Percentiles rank a stretch among this genome's conserved stretches.
These are phyloP conservation scores for Hebeloma cylindrosporum DNA, from an alignment of 768 basidiomycete species.

Conservation along the genomic window DNA sequence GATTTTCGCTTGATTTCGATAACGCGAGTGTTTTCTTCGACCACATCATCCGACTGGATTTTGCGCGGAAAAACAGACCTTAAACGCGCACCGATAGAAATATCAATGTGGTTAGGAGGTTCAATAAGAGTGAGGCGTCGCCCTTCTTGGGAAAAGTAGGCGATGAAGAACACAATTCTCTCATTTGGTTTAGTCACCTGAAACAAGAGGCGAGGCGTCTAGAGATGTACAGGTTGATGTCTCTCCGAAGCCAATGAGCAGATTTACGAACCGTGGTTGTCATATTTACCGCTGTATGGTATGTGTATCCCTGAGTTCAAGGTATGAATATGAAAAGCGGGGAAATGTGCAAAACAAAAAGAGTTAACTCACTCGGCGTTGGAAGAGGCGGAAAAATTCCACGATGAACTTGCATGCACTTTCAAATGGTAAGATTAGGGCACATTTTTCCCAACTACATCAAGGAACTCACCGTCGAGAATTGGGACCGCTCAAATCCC, in stretches of 20 bases:
- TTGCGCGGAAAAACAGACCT: slow-evolving; percentile 37
- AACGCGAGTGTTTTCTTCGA: slow-evolving; percentile 51
- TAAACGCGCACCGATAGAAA: slow-evolving; percentile 40
- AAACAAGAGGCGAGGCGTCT: slow-evolving; percentile 72
- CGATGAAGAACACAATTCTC: slow-evolving; percentile 60
- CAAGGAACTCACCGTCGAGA: slow-evolving; percentile 44
- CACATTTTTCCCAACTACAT: not conserved
- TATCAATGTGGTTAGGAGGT: slow-evolving; percentile 43
- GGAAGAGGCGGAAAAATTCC: slow-evolving; percentile 59
- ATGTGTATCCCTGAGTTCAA: slow-evolving; percentile 76
- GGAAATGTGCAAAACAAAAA: slow-evolving; percentile 1
- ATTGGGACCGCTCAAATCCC: slow-evolving; percentile 59
- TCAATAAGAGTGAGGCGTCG: slow-evolving; percentile 51
- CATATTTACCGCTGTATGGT: slow-evolving; percentile 60
- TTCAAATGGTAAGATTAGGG: not conserved
- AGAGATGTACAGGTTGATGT: slow-evolving; percentile 13
- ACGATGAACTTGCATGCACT: slow-evolving; percentile 64
- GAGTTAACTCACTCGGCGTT: slow-evolving; percentile 47
- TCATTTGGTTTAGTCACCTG: slow-evolving; percentile 48
- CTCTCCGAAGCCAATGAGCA: not conserved
- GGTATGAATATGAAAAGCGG: slow-evolving; percentile 2
- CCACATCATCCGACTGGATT: slow-evolving; percentile 38
- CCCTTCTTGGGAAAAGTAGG: slow-evolving; percentile 61
- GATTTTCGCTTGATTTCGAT: slow-evolving; percentile 53
- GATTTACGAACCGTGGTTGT: slow-evolving; percentile 46